Evolutionary conservation across 2,329 filamentous ascomycete genomes (phyloP).

Genomic region (Xylaria sp.): DNA sequence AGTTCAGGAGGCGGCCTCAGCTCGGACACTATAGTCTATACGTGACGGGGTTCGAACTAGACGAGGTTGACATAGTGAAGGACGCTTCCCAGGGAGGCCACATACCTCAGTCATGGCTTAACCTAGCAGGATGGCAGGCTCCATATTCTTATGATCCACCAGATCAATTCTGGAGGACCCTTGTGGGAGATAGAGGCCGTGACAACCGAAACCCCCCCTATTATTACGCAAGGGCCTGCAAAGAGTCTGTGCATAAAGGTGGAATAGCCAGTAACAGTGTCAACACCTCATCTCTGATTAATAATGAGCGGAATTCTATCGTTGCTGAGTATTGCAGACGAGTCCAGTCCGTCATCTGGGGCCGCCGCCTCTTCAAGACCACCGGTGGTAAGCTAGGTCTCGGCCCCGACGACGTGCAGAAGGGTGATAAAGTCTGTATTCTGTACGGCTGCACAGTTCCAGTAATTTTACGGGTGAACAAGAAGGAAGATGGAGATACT

Average conservation of each 20-base stretch:
- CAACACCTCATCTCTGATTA: background rate
- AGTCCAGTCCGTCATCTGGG: conserved; percentile 11
- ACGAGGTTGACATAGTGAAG: background rate
- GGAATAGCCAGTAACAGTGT: conserved; percentile 13
- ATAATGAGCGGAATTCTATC: conserved; percentile 11
- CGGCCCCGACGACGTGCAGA: background rate
- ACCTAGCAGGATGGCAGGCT: conserved; percentile 5
- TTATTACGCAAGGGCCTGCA: conserved; percentile 10
- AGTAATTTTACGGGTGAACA: conserved; percentile 1
- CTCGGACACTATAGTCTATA: conserved; percentile 12
- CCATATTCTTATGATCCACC: background rate
- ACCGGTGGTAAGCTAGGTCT: background rate
- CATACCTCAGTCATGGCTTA: conserved; percentile 10
- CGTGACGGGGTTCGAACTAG: conserved; percentile 5
- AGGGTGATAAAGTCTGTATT: conserved; percentile 5
- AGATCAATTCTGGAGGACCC: conserved; percentile 4
- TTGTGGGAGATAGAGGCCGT: conserved; percentile 10
- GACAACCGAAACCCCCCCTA: conserved; percentile 7
- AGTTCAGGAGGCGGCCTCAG: conserved; percentile 13
- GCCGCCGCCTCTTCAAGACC: conserved; percentile 1
- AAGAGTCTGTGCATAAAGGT: conserved; percentile 8
- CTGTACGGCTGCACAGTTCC: conserved; percentile 9
- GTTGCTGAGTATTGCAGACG: conserved; percentile 10
- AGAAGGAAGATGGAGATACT: background rate
- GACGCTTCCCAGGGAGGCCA: conserved; percentile 10